These are phyloP conservation scores for Syncephalastrum racemosum DNA, from an alignment of 371 early-diverging fungal genomes.

Conservation along the genomic window DNA sequence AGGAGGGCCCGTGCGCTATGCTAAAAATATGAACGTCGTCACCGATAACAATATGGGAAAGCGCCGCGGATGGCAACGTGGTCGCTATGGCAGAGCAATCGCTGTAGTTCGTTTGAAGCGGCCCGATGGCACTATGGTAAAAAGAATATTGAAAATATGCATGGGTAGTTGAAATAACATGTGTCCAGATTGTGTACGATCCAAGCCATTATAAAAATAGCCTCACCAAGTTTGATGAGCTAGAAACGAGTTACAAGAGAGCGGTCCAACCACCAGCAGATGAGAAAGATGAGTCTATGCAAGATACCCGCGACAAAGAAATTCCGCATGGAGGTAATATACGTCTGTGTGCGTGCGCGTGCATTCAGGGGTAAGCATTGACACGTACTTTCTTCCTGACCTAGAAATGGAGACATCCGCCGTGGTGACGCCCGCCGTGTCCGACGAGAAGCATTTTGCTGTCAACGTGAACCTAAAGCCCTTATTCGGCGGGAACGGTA, in stretches of 20 bases:
- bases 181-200: constrained; percentile 61
- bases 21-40: constrained; percentile 72
- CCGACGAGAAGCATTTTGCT: constrained; percentile 48
- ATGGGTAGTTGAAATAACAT: background rate
- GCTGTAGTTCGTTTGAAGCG: constrained; percentile 66
- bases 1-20: constrained; percentile 35
- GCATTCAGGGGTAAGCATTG: too few relatives aligned
- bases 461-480: constrained; percentile 60
- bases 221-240: constrained; percentile 54
- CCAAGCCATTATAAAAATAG: constrained; percentile 74
- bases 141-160: background rate
- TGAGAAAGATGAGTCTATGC: too few relatives aligned
- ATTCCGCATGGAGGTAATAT: too few relatives aligned
- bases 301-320: too few relatives aligned
- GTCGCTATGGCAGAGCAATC: constrained; percentile 78
- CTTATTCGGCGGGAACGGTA: constrained; percentile 49
- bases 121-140: constrained; percentile 49
- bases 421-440: constrained; percentile 16
- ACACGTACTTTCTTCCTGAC: too few relatives aligned
- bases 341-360: too few relatives aligned
- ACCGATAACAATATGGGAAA: constrained; percentile 70
- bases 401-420: constrained; percentile 7
- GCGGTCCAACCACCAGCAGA: too few relatives aligned
- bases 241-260: too few relatives aligned
- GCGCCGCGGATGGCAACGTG: constrained; percentile 71